A percentile compares a stretch with the other conserved stretches of the same genome.
phyloP scores from a whole-genome alignment of 192 early-diverging fungal genomes.

The Umbelopsis ramanniana region DNA sequence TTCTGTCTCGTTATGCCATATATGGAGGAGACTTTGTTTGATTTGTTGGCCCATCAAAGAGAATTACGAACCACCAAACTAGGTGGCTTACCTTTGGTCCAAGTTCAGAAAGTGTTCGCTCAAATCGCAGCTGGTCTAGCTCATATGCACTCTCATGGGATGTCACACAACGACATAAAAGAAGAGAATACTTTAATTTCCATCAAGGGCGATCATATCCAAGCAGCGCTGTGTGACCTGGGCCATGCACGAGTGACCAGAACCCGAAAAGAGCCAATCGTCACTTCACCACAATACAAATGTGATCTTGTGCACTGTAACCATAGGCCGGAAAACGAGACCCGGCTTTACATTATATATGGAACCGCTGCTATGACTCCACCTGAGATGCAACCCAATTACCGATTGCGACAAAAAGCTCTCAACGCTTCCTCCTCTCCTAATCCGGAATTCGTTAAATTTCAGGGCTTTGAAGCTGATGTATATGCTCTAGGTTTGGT shows the following conservation, averaged over 20 bases:
- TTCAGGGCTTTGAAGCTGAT: constrained; percentile 27
- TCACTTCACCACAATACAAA: neutral
- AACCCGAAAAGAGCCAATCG: constrained; percentile 15
- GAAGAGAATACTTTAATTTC: constrained; percentile 27
- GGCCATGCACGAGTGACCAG: constrained; percentile 25
- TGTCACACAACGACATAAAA: constrained; percentile 26
- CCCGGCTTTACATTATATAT: constrained; percentile 20
- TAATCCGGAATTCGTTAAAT: constrained; percentile 14
- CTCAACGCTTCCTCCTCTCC: neutral
- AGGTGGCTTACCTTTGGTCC: constrained; percentile 20
- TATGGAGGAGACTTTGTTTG: constrained; percentile 26
- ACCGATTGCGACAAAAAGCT: constrained; percentile 9
- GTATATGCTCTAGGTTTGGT: constrained; percentile 23
- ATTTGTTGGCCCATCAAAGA: constrained; percentile 8
- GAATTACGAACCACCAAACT: constrained; percentile 8
- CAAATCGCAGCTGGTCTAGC: constrained; percentile 19
- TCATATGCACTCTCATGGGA: constrained; percentile 18
- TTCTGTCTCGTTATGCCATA: constrained; percentile 22
- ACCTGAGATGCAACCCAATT: constrained; percentile 27
- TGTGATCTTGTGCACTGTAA: constrained; percentile 19
- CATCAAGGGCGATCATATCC: constrained; percentile 22
- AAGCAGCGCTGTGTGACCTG: constrained; percentile 23
- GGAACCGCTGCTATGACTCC: constrained; percentile 29
- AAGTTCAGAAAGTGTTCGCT: constrained; percentile 15
- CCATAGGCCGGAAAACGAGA: neutral